phyloP scores from a whole-genome alignment of 352 stramenopile genomes.

The Phytopythium oedochilum region DNA sequence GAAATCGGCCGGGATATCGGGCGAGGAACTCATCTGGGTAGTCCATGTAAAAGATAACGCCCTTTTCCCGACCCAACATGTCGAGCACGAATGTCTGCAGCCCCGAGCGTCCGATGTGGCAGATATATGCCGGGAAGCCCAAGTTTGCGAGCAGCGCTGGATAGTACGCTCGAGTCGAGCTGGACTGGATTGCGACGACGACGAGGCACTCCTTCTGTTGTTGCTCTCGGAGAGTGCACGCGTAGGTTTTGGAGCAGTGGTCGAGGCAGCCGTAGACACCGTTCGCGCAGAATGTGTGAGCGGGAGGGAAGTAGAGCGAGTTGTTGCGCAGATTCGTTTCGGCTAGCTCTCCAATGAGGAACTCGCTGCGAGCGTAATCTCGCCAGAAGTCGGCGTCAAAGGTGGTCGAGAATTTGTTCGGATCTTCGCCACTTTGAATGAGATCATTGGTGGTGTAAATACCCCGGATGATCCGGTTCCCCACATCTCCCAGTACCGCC shows the following conservation, averaged over 20 bases:
- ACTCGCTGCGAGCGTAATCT: slow-evolving; percentile 22
- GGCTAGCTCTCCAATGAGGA: slow-evolving; percentile 18
- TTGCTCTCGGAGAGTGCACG: slow-evolving; percentile 17
- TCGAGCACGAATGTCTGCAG: slow-evolving; percentile 11
- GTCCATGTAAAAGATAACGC: slow-evolving; percentile 24
- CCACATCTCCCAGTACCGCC: background rate
- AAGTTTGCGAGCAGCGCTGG: slow-evolving; percentile 19
- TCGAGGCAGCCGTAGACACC: slow-evolving; percentile 27
- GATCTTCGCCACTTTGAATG: slow-evolving; percentile 10
- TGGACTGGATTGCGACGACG: slow-evolving; percentile 9
- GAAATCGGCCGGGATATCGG: slow-evolving; percentile 10
- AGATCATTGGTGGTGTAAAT: slow-evolving; percentile 21
- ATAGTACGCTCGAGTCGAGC: slow-evolving; percentile 9
- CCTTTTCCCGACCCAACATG: slow-evolving; percentile 2
- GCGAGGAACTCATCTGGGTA: slow-evolving; percentile 22
- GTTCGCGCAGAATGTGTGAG: slow-evolving; percentile 16
- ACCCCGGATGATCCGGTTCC: slow-evolving; percentile 11
- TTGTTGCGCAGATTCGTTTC: slow-evolving; percentile 8
- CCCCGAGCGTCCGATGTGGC: slow-evolving; percentile 10
- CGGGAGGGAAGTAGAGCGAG: slow-evolving; percentile 14
- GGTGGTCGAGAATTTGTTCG: background rate
- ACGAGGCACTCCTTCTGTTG: slow-evolving; percentile 20
- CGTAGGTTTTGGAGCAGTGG: slow-evolving; percentile 20
- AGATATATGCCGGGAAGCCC: slow-evolving; percentile 18
- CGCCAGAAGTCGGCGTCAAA: slow-evolving; percentile 37